A percentile compares a stretch with the other conserved stretches of the same genome.
These are phyloP conservation scores for Tuber microsphaerosporum DNA, from an alignment of 495 filamentous ascomycete genomes.

Conservation along the genomic window DNA sequence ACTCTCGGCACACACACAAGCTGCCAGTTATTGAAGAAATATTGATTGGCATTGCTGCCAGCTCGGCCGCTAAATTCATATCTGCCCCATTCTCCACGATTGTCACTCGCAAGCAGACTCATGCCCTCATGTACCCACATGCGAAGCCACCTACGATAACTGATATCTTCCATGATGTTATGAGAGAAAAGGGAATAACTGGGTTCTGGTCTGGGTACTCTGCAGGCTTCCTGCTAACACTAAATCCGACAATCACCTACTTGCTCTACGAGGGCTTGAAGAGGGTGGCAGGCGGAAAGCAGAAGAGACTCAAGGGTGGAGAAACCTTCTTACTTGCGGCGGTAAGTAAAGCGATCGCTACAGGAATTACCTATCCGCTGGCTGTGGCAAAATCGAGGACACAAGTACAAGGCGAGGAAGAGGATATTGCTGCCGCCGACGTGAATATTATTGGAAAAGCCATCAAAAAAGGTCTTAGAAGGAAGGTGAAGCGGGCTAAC, in stretches of 20 bases:
- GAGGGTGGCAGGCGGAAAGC: constrained; percentile 48
- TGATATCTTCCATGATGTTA: constrained; percentile 59
- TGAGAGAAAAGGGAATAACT: constrained; percentile 60
- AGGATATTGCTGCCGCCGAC: not conserved
- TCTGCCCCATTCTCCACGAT: constrained; percentile 80
- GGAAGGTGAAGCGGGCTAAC: constrained; percentile 24
- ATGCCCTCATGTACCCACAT: constrained; percentile 47
- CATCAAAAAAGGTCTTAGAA: constrained; percentile 16
- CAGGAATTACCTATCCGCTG: constrained; percentile 76
- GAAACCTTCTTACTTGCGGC: constrained; percentile 70
- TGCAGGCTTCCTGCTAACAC: constrained; percentile 67
- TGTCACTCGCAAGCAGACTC: constrained; percentile 72
- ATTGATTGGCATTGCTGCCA: constrained; percentile 66
- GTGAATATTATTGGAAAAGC: constrained; percentile 10
- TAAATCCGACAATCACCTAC: constrained; percentile 84
- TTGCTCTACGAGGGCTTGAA: constrained; percentile 69
- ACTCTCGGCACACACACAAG: constrained; percentile 46
- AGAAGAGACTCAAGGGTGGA: constrained; percentile 41
- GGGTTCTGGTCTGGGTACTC: constrained; percentile 92
- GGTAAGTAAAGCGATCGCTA: constrained; percentile 70
- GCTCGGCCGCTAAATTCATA: constrained; percentile 67
- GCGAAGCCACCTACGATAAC: constrained; percentile 45
- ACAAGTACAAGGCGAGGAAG: constrained; percentile 49
- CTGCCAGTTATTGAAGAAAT: constrained; percentile 68
- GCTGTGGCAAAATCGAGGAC: constrained; percentile 71